Evolutionary conservation across 2,329 filamentous ascomycete genomes (phyloP), one percentile per base, ranked within the genome.

Genomic region (Xylariaceae sp.): DNA sequence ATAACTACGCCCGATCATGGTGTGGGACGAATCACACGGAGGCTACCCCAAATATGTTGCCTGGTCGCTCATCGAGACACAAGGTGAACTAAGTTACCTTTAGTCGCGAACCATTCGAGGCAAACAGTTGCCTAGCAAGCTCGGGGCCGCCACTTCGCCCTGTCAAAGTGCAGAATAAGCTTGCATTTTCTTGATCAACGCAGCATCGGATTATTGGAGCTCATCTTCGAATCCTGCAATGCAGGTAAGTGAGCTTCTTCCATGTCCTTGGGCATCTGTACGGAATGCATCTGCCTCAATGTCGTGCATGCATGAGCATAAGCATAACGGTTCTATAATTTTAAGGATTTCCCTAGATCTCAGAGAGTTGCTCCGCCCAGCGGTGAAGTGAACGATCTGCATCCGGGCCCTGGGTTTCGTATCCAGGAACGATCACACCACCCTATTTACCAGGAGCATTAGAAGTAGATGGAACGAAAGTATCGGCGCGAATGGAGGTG

Each of bases 101-200:
- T 12, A 45, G 12, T 8, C 34, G 58, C 59, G 59, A 34, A 52
- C 58, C 33, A 43, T 16, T 39, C 53, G 33, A 54, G 60, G 53
- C 53, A 54, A 33, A 53, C 39, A 26, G 11, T 26, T 53, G 37
- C 46, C 44, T 51, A 19, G 24, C 9, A 24, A 60, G 44, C 28
- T 48, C 17, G 14, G 7, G 12, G 24, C 43, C 36, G n/a, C 29
- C 31, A 34, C 29, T 17, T 29, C 54, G 53, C 58, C 58, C 58
- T 12, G 36, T 19, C 11, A 46, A 16, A 45, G 49, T 37, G 37
- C 12, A 28, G 33, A 36, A 45, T 37, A 36, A 46, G 14, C 28
- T 11, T 21, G 16, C 24, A 4, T 45, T 50, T 2, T 37, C 16
- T 36, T n/a, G 12, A 41, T 48, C 29, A 36, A 28, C 24, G 26